A percentile compares a stretch with the other conserved stretches of the same genome.
phyloP scores from a whole-genome alignment of 164 flowering plant species.

The Dillenia turbinata region DNA sequence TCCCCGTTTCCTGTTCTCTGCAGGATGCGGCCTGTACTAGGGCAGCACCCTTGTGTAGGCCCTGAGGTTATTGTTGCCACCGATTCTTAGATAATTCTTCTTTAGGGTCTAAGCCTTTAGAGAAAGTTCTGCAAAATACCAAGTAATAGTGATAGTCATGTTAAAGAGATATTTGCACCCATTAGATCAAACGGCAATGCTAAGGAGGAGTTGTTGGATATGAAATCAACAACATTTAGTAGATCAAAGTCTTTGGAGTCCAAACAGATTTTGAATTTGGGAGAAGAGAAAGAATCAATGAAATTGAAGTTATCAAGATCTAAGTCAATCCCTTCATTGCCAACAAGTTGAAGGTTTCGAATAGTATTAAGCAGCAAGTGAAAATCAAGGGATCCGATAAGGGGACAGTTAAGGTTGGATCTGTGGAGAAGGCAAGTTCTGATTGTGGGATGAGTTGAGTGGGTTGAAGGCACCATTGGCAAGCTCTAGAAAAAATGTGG shows the following conservation, averaged over 20 bases:
- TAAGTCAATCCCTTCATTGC: slow-evolving; percentile 71
- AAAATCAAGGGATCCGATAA: slow-evolving; percentile 48
- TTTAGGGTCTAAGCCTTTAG: slow-evolving; percentile 36
- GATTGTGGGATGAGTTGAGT: slow-evolving; percentile 37
- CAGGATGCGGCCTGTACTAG: slow-evolving; percentile 83
- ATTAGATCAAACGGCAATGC: slow-evolving; percentile 25
- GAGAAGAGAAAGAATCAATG: slow-evolving; percentile 48
- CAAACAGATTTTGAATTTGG: slow-evolving; percentile 30
- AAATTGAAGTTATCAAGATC: slow-evolving; percentile 49
- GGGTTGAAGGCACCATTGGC: slow-evolving; percentile 34
- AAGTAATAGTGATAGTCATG: slow-evolving; percentile 22
- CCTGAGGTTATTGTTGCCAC: slow-evolving; percentile 91
- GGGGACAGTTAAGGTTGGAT: slow-evolving; percentile 19
- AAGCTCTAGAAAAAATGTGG: slow-evolving; percentile 37
- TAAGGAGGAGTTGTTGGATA: slow-evolving; percentile 38
- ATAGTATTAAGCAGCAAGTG: slow-evolving; percentile 70
- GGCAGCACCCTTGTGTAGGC: slow-evolving; percentile 86
- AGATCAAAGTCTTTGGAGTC: slow-evolving; percentile 56
- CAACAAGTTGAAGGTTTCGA: slow-evolving; percentile 82
- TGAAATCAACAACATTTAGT: slow-evolving; percentile 24
- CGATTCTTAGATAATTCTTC: slow-evolving; percentile 51
- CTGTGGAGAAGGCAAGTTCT: slow-evolving; percentile 54
- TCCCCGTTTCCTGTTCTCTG: slow-evolving; percentile 86
- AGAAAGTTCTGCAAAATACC: slow-evolving; percentile 28
- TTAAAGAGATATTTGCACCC: slow-evolving; percentile 19